Evolutionary conservation across 768 basidiomycete species (phyloP).

Genomic region (Macrolepiota dolichaula): DNA sequence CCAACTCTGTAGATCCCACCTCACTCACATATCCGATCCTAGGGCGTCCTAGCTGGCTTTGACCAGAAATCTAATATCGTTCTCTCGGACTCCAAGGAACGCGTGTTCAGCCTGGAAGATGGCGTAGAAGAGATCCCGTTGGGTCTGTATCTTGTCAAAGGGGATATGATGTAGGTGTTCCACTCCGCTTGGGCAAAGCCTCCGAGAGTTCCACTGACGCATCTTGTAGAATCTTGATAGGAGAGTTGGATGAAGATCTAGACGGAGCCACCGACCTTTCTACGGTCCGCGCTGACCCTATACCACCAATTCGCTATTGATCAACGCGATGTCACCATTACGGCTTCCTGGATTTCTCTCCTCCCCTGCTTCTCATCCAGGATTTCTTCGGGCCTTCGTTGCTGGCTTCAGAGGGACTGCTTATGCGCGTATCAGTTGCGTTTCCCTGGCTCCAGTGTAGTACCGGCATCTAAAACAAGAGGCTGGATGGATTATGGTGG

Average conservation of each 20-base stretch:
- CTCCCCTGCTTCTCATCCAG: neutral
- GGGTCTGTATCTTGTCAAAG: conserved; percentile 95
- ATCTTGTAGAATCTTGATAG: conserved; percentile 60
- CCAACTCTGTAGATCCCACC: neutral
- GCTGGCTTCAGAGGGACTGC: neutral
- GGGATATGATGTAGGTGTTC: conserved; percentile 89
- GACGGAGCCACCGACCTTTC: conserved; percentile 75
- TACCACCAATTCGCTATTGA: conserved; percentile 78
- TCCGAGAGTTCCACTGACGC: neutral
- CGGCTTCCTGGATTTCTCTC: neutral
- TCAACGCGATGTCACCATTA: neutral
- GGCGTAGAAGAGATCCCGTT: conserved; percentile 93
- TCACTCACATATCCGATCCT: conserved; percentile 1
- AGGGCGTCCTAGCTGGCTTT: conserved; percentile 90
- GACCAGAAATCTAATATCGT: conserved; percentile 98
- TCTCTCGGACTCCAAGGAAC: conserved; percentile 89
- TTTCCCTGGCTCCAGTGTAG: neutral
- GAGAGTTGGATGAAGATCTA: conserved; percentile 80
- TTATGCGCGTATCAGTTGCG: neutral
- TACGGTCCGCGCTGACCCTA: conserved; percentile 82
- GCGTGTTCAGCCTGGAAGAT: conserved; percentile 87
- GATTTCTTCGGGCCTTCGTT: neutral
- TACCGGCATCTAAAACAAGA: neutral
- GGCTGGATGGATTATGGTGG: neutral
- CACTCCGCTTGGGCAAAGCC: neutral